Conservation (phyloP, 345 rosid species). For the Eucalyptus marginata region DNA sequence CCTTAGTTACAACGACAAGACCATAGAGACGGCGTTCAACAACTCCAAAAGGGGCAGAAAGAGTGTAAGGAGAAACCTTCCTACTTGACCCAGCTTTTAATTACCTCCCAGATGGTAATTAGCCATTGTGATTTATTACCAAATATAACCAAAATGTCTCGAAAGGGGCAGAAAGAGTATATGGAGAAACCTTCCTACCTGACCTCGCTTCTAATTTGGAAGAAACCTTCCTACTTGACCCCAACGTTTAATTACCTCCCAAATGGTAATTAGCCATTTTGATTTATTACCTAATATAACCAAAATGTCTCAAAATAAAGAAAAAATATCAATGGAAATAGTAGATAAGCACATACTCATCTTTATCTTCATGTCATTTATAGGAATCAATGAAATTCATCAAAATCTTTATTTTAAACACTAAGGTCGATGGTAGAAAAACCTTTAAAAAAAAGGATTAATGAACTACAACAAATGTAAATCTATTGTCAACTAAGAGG, state of each 20-base stretch:
- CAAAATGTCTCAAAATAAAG: no score
- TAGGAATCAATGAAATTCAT: background rate
- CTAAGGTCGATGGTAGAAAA: background rate
- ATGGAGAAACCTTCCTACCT: no score
- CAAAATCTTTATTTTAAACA: background rate
- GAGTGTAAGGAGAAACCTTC: background rate
- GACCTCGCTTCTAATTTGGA: no score
- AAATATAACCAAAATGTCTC: background rate
- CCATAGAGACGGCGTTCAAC: background rate
- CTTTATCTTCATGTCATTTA: background rate
- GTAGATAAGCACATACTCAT: background rate
- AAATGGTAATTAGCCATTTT: no score
- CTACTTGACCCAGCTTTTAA: background rate
- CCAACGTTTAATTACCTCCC: no score
- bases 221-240: no score
- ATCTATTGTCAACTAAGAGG: background rate
- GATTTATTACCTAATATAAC: no score
- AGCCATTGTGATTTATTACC: background rate
- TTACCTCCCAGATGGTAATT: background rate
- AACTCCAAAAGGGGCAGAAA: background rate
- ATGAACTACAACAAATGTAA: background rate
- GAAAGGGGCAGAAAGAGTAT: background rate
- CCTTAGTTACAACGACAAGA: no score
- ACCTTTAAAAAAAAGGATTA: background rate
- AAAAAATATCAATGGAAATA: background rate